Evolutionary conservation across 2,329 filamentous ascomycete genomes (phyloP), one percentile per base, ranked within the genome.

Genomic region (Cladophialophora carrionii): DNA sequence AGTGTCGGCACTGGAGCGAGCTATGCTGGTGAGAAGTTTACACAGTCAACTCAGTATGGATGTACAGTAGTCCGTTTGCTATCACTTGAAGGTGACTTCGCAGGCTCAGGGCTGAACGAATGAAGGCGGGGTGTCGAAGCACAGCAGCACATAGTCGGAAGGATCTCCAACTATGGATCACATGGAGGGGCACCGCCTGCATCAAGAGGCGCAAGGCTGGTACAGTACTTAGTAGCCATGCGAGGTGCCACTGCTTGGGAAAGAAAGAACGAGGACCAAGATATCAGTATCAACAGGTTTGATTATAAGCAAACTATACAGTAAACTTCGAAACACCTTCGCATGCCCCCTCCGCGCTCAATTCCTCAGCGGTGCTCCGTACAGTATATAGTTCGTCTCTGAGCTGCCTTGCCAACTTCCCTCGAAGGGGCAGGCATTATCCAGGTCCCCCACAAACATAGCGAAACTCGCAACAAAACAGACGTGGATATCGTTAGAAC

Each of bases 401-500:
- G n/a, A 34, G 41, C 57, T 31, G 17, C 29, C 20, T 52, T 31
- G 17, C 29, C 20, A 34, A 48, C n/a, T 46, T 48, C 24, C 24
- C 12, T 10, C 56, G 17, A 51, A 31, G 29, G 31, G 26, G n/a
- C n/a, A n/a, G n/a, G n/a, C n/a, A n/a, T n/a, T 46, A 14, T 24
- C 24, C 31, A 46, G 46, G 22, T 53, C 32, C 59, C 34, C n/a
- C n/a, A n/a, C 61, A 54, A 37, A 63, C 55, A 34, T 56, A n/a
- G 29, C 32, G 17, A 22, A 61, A 37, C 32, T 54, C 10, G 22
- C 48, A 66, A 53, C 51, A 32, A 62, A 55, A 59, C 34, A 62
- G 46, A 67, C 65, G 62, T 67, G 60, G 65, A 34, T 54, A 67
- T 67, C 65, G 61, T 67, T 62, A 66, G 32, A 62, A 58, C 57